A percentile compares a stretch with the other conserved stretches of the same genome.
phyloP scores from a whole-genome alignment of 495 filamentous ascomycete genomes.

The Penicillium silybi region DNA sequence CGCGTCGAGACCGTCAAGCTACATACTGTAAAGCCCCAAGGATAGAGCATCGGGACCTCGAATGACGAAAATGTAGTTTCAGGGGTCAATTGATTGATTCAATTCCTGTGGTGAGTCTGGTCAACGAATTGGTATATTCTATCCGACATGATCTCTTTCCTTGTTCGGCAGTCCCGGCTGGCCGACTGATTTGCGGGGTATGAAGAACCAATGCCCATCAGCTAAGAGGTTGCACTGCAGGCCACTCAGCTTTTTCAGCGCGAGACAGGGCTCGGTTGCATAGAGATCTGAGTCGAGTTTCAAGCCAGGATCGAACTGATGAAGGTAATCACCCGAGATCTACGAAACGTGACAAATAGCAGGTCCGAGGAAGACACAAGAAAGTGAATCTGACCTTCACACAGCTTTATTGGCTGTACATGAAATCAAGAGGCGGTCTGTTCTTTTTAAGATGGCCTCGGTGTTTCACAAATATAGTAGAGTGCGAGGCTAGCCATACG shows the following conservation, averaged over 20 bases:
- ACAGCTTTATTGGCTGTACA: not conserved
- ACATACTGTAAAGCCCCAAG: not conserved
- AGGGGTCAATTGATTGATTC: not conserved
- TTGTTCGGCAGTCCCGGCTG: not conserved
- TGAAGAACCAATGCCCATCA: not conserved
- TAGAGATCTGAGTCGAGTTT: constrained; percentile 6
- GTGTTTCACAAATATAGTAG: not conserved
- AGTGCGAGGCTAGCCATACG: not conserved
- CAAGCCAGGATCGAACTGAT: constrained; percentile 2
- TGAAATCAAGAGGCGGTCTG: constrained; percentile 10
- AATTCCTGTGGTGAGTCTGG: not conserved
- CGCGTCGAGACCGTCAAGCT: not conserved
- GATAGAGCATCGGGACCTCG: not conserved
- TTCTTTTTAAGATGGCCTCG: not conserved
- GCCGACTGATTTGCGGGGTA: constrained; percentile 1
- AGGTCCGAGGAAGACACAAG: not conserved
- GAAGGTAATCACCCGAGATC: constrained; percentile 4
- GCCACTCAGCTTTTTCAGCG: not conserved
- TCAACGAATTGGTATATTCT: not conserved
- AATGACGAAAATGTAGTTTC: not conserved
- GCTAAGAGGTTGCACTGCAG: not conserved
- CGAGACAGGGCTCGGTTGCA: not conserved
- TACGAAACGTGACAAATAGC: constrained; percentile 8
- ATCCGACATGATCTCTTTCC: not conserved
- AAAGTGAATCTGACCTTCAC: not conserved